Evolutionary conservation across 306 rosid species (phyloP), one percentile per base, ranked within the genome.

Genomic region (Styphnolobium japonicum): DNA sequence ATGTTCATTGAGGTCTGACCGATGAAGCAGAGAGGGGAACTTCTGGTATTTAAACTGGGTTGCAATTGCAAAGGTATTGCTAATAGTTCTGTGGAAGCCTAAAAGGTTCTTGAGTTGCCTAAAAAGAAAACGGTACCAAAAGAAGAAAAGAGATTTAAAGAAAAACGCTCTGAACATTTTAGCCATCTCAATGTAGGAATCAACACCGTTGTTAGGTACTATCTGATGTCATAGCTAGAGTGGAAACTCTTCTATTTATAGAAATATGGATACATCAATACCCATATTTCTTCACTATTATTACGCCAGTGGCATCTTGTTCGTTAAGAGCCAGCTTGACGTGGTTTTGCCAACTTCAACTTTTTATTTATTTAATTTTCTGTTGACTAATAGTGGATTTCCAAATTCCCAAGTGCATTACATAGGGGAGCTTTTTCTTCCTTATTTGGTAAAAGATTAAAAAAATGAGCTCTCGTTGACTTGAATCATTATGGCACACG

Each of bases 121-220:
- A 8, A 83, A 81, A 53, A 94, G 83, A 65, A 86, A 78, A 58
- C 87, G 83, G 73, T 83, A 79, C 84, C 93, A 83, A 79, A 88
- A 87, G 73, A 86, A 62, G 82, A 86, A 78, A 19, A 88, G 82
- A 2, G 92, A 80, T 39, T 84, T 85, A 75, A 91, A 80, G 89
- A 82, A 81, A 68, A 76, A 78, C 7, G 85, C 64, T 56, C 71
- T 73, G 7, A 87, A 73, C 90, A 93, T 82, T 63, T 82, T 83
- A 1, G 89, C 51, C 82, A 74, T 62, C 2, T 21, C 16, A 19
- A 34, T 37, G 14, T 18, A 4, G 10, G 15, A 51, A 33, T 49
- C 7, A 29, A 39, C 6, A 6, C 22, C 3, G 36, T 51, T 21
- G 8, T 18, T 45, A 14, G 48, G 39, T 61, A 12, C 8, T 25